Percentiles rank a stretch among this genome's conserved stretches.
phyloP scores from a whole-genome alignment of 176 grass and related monocot genomes.

The Pontederia crassipes region DNA sequence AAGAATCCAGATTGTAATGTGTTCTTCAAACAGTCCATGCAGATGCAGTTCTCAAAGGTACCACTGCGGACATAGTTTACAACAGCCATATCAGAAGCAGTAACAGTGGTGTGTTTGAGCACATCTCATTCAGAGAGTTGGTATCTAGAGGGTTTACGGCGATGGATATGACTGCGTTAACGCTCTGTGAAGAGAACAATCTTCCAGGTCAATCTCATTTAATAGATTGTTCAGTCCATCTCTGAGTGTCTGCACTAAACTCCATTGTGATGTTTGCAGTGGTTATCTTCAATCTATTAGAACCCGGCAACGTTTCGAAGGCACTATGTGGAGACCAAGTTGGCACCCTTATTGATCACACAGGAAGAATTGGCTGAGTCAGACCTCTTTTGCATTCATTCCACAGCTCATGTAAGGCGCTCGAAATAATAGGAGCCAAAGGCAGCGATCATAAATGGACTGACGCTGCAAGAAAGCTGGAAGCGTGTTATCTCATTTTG shows the following conservation, averaged over 20 bases:
- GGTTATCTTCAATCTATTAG: constrained; percentile 84
- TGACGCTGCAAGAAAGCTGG: constrained; percentile 7
- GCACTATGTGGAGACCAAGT: constrained; percentile 82
- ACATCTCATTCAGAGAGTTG: constrained; percentile 16
- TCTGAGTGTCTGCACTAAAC: background rate
- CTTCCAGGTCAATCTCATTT: background rate
- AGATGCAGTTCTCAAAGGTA: constrained; percentile 5
- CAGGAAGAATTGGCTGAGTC: constrained; percentile 59
- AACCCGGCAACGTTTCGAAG: constrained; percentile 75
- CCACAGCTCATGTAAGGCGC: too few species aligned
- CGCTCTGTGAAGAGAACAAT: constrained; percentile 7
- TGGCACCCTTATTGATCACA: constrained; percentile 70
- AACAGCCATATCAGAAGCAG: constrained; percentile 1
- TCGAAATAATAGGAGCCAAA: too few species aligned
- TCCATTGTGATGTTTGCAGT: constrained; percentile 36
- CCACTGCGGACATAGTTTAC: background rate
- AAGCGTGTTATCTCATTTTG: too few species aligned
- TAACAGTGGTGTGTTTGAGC: background rate
- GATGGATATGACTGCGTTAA: constrained; percentile 7
- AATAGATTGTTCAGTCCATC: background rate
- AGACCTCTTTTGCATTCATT: background rate
- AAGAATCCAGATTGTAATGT: background rate
- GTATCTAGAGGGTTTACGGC: constrained; percentile 8
- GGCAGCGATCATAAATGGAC: constrained; percentile 19
- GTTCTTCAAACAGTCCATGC: background rate